A percentile compares a stretch with the other conserved stretches of the same genome.
Evolutionary conservation across 371 early-diverging fungal species (phyloP).

Genomic region (Capniomyces stellatus): DNA sequence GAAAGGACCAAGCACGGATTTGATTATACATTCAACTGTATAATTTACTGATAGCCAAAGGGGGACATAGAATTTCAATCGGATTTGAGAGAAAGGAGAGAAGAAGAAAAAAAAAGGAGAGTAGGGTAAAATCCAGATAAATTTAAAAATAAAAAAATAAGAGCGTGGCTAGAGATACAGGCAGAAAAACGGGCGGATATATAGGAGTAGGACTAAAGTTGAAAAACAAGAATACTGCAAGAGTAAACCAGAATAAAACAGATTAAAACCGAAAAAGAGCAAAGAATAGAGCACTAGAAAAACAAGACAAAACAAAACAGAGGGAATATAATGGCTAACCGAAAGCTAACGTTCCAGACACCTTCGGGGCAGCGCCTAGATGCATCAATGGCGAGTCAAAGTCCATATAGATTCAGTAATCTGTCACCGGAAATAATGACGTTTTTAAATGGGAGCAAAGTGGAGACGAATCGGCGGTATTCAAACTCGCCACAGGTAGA

Average conservation of each 20-base stretch:
- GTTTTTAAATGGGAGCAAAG: neutral
- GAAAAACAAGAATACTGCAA: neutral
- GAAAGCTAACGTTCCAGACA: neutral
- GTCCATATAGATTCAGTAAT: neutral
- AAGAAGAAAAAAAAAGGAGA: neutral
- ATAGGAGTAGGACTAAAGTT: neutral
- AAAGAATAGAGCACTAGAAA: neutral
- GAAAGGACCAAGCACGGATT: too few species aligned
- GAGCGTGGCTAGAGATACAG: neutral
- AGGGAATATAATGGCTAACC: neutral
- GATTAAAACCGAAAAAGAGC: neutral
- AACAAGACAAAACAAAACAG: neutral
- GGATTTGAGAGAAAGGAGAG: neutral
- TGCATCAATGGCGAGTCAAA: neutral
- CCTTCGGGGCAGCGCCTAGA: neutral
- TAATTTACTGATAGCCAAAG: too few species aligned
- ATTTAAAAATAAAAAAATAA: neutral
- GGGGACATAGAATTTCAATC: too few species aligned
- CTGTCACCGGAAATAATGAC: neutral
- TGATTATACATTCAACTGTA: too few species aligned
- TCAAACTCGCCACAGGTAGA: neutral
- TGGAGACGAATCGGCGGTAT: neutral
- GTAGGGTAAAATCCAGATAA: neutral
- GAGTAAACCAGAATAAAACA: neutral
- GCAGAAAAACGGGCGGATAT: neutral